These are phyloP conservation scores for Panaeolus papilionaceus DNA, from an alignment of 768 basidiomycete species.

Conservation along the genomic window DNA sequence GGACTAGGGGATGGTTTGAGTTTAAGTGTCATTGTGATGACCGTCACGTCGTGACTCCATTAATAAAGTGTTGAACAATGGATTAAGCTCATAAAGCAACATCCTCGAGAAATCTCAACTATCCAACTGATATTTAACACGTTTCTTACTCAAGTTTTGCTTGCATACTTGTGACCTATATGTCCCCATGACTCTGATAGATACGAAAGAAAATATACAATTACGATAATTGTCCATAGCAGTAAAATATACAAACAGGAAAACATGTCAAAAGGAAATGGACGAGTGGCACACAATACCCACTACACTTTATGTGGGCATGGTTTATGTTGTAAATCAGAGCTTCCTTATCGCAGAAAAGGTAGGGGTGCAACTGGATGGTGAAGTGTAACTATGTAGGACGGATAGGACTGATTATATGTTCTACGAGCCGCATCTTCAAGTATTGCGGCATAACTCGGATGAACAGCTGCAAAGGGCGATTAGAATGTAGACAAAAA, in stretches of 20 bases:
- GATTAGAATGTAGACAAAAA: background rate
- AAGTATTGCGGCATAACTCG: background rate
- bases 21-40: constrained; percentile 47
- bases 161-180: no score
- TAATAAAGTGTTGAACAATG: constrained; percentile 12
- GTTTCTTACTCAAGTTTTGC: no score
- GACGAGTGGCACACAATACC: background rate
- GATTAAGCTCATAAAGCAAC: background rate
- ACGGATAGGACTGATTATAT: background rate
- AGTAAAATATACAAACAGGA: background rate
- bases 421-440: background rate
- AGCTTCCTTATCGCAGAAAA: background rate
- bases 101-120: no score
- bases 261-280: background rate
- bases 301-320: background rate
- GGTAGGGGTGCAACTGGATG: background rate
- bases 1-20: constrained; percentile 49
- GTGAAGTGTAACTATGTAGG: background rate
- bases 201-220: background rate
- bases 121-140: background rate
- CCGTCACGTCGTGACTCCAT: constrained; percentile 14
- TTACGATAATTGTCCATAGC: constrained; percentile 4
- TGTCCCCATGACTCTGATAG: background rate
- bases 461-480: background rate
- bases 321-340: background rate